Conservation (phyloP, 2,329 filamentous ascomycete species). For the Arthrobotrys pseudoclavata region DNA sequence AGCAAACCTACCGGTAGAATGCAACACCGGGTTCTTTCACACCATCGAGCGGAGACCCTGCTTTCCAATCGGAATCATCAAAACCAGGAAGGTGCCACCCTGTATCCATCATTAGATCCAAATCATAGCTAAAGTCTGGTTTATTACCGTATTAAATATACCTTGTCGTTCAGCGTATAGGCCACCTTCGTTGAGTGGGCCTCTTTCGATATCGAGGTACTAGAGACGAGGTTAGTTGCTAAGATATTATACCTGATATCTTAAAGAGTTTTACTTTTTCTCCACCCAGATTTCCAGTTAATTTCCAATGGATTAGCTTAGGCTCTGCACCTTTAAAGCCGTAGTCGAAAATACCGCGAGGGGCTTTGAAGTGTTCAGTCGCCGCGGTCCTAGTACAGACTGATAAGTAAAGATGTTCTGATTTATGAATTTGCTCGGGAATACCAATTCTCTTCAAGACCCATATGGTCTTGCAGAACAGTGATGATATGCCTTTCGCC, state of each 20-base stretch:
- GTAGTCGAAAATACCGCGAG: constrained; percentile 75
- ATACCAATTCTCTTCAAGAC: constrained; percentile 76
- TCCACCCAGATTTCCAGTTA: constrained; percentile 78
- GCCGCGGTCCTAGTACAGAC: constrained; percentile 68
- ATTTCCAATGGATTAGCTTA: constrained; percentile 72
- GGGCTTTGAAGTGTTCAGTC: constrained; percentile 70
- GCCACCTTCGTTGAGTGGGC: constrained; percentile 77
- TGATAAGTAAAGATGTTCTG: not conserved
- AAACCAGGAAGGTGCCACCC: constrained; percentile 74
- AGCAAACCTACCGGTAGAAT: constrained; percentile 72
- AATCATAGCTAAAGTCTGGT: not conserved
- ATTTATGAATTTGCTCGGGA: not conserved
- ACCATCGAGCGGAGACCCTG: constrained; percentile 67
- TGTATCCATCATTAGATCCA: constrained; percentile 11
- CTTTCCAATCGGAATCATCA: constrained; percentile 68
- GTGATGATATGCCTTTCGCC: constrained; percentile 75
- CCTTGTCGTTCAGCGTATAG: constrained; percentile 71
- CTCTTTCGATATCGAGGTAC: constrained; percentile 73
- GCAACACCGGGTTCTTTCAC: constrained; percentile 68
- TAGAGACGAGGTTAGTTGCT: constrained; percentile 15
- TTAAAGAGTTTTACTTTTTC: constrained; percentile 67
- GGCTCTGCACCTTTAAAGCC: constrained; percentile 69
- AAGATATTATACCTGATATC: not conserved
- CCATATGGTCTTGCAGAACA: constrained; percentile 79
- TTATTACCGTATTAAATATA: not conserved